Conservation (phyloP, 345 rosid genomes). For the Corymbia maculata region DNA sequence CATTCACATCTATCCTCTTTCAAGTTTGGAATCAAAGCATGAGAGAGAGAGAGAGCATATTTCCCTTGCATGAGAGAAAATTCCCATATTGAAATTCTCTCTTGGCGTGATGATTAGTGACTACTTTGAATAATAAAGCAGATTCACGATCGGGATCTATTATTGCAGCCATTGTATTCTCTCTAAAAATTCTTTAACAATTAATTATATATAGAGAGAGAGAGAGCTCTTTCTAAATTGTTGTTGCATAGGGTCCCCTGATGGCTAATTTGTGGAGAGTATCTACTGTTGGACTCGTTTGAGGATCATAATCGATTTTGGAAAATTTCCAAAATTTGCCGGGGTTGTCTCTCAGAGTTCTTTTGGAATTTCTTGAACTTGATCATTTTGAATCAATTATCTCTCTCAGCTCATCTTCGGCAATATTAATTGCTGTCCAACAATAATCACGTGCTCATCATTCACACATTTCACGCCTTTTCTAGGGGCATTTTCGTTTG, state of each 20-base stretch:
- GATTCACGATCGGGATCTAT: not conserved
- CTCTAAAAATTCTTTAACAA: not conserved
- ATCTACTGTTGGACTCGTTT: no score
- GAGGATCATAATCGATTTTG: no score
- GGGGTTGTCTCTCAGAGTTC: no score
- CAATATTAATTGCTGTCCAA: not conserved
- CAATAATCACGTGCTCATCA: not conserved
- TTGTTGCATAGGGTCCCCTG: no score
- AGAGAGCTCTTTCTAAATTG: not conserved
- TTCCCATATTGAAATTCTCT: not conserved
- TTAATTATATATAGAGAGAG: not conserved
- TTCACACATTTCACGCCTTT: not conserved
- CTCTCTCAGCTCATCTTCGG: not conserved
- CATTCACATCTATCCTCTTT: not conserved
- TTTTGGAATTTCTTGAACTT: no score
- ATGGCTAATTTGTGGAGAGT: no score
- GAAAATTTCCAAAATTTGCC: no score
- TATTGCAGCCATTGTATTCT: not conserved
- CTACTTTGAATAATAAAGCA: not conserved
- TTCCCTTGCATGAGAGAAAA: not conserved
- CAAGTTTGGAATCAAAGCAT: not conserved
- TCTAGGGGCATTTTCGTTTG: accelerated
- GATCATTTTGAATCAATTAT: not conserved
- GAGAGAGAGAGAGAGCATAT: not conserved
- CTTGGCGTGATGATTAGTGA: not conserved